phyloP scores from a whole-genome alignment of 192 early-diverging fungal genomes.

The Coemansia sp. region DNA sequence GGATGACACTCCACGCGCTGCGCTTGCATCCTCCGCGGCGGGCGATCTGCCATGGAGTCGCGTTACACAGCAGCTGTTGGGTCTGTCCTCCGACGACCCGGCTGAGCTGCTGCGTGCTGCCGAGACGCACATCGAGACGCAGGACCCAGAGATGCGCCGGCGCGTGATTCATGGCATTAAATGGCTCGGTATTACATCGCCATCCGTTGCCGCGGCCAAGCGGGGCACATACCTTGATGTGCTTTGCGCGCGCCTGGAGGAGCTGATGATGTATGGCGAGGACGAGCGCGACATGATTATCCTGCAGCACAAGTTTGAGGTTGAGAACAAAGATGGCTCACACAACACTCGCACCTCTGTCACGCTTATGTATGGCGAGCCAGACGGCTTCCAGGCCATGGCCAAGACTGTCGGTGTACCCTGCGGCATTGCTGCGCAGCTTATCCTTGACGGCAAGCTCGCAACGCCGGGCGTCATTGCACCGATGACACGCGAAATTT shows the following conservation, averaged over 20 bases:
- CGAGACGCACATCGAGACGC: conserved; percentile 63
- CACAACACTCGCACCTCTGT: conserved; percentile 91
- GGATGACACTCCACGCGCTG: conserved; percentile 65
- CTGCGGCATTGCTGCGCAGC: conserved; percentile 90
- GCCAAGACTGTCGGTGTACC: conserved; percentile 96
- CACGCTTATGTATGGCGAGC: conserved; percentile 88
- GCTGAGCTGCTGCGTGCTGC: conserved; percentile 63
- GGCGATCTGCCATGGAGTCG: conserved; percentile 73
- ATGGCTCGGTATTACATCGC: conserved; percentile 88
- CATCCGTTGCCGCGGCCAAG: conserved; percentile 58
- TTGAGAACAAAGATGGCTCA: conserved; percentile 84
- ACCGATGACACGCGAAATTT: conserved; percentile 86
- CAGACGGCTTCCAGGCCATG: conserved; percentile 89
- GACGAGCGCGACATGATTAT: conserved; percentile 96
- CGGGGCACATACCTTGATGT: conserved; percentile 84
- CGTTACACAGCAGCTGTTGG: conserved; percentile 64
- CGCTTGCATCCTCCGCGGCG: conserved; percentile 57
- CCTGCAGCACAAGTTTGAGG: conserved; percentile 95
- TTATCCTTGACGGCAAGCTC: conserved; percentile 85
- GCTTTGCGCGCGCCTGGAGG: conserved; percentile 92
- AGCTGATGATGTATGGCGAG: conserved; percentile 91
- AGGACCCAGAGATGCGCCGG: conserved; percentile 57
- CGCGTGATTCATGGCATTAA: conserved; percentile 72
- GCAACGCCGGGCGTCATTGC: conserved; percentile 83
- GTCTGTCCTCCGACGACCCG: conserved; percentile 19